These are phyloP conservation scores for Pedinophyceae sp. DNA, from an alignment of 139 green algal species.

Conservation along the genomic window DNA sequence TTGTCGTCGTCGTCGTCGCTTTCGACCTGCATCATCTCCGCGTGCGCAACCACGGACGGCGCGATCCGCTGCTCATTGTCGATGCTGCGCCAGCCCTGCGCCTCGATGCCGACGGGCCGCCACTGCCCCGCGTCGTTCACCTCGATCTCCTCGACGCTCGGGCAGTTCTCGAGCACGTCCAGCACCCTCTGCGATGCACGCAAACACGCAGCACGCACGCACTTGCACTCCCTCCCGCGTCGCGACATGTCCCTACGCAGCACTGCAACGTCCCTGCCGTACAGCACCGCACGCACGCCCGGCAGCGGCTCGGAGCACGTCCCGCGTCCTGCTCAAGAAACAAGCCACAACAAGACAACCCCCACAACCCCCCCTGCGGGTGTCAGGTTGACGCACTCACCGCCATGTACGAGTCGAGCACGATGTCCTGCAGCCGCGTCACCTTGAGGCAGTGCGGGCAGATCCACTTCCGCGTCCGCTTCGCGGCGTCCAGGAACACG, in stretches of 20 bases:
- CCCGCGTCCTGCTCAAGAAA: background rate
- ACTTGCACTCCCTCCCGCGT: too few relatives aligned
- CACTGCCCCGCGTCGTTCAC: conserved; percentile 30
- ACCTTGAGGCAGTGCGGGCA: conserved; percentile 51
- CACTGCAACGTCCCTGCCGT: background rate
- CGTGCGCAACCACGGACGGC: too few relatives aligned
- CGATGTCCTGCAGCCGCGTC: conserved; percentile 34
- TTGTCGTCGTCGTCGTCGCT: too few relatives aligned
- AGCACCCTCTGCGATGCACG: background rate
- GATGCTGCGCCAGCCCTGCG: conserved; percentile 8
- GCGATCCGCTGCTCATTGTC: too few relatives aligned
- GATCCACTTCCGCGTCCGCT: conserved; percentile 69
- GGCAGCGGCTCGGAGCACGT: background rate
- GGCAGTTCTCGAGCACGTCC: conserved; percentile 3
- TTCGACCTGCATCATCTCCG: too few relatives aligned
- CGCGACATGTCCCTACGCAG: background rate
- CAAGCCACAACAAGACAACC: background rate
- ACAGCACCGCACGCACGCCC: background rate
- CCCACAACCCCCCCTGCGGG: background rate
- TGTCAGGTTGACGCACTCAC: too few relatives aligned
- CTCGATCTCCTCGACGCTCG: conserved; percentile 36
- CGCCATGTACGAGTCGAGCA: too few relatives aligned
- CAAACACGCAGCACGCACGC: background rate
- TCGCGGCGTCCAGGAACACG: conserved; percentile 46
- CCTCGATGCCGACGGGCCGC: conserved; percentile 19